Evolutionary conservation across 1,139 yeast genomes (phyloP).

Genomic region (Yamadazyma blattariae): DNA sequence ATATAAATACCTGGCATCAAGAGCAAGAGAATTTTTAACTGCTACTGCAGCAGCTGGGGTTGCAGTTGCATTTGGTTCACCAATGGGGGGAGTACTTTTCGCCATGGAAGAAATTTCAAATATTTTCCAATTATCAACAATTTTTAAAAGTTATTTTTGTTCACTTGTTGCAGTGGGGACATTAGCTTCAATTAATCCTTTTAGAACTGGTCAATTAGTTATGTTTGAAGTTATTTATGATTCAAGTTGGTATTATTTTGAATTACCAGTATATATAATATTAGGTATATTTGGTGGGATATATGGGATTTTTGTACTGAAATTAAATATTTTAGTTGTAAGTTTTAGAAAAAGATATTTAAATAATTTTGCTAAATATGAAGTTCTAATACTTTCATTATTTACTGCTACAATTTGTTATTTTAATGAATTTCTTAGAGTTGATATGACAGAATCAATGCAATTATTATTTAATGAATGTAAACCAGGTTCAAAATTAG

Average conservation of each 20-base stretch:
- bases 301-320: constrained; percentile 81
- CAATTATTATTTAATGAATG: constrained; percentile 87
- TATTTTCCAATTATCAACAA: constrained; percentile 69
- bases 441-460: constrained; percentile 97
- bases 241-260: constrained; percentile 83
- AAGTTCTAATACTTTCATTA: constrained; percentile 64
- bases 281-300: constrained; percentile 90
- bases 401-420: constrained; percentile 78
- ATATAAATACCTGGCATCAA: constrained; percentile 47
- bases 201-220: constrained; percentile 91
- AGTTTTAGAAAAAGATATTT: constrained; percentile 74
- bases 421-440: constrained; percentile 72
- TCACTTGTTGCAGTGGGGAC: constrained; percentile 85
- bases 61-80: constrained; percentile 72
- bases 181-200: constrained; percentile 76
- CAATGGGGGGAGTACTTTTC: constrained; percentile 71
- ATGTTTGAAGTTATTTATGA: constrained; percentile 86
- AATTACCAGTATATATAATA: constrained; percentile 73
- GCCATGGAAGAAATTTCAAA: constrained; percentile 75
- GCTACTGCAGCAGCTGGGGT: constrained; percentile 71
- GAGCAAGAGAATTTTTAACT: constrained; percentile 53
- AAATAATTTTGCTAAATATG: constrained; percentile 57
- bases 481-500: constrained; percentile 37
- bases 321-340: constrained; percentile 74
- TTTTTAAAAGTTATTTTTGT: constrained; percentile 92